Percentiles rank a stretch among this genome's conserved stretches.
These are phyloP conservation scores for Metschnikowia anglica DNA, from an alignment of 805 yeast genomes.

Conservation along the genomic window DNA sequence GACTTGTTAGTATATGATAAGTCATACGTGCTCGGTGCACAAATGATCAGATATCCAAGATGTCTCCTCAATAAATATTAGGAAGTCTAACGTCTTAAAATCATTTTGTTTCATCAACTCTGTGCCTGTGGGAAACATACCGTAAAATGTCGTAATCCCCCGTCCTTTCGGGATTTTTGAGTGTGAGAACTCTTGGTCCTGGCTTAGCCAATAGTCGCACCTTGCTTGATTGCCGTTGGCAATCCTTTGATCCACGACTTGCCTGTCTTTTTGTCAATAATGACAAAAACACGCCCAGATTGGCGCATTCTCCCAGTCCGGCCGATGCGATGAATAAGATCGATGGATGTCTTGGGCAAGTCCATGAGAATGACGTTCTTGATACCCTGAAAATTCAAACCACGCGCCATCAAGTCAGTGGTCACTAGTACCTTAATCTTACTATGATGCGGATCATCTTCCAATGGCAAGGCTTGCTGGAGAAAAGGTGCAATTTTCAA, in stretches of 20 bases:
- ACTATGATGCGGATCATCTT: conserved; percentile 27
- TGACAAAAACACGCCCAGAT: conserved; percentile 81
- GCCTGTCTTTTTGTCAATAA: conserved; percentile 65
- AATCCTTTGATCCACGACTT: conserved; percentile 82
- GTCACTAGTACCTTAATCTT: conserved; percentile 71
- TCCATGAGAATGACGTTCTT: conserved; percentile 82
- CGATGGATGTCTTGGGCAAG: conserved; percentile 81
- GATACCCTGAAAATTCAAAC: conserved; percentile 79
- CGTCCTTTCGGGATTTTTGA: too few relatives aligned
- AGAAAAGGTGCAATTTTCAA: conserved; percentile 60
- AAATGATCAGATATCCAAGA: conserved; percentile 31
- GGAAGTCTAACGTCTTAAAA: conserved; percentile 45
- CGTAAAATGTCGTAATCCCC: conserved; percentile 15
- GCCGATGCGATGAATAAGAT: conserved; percentile 87
- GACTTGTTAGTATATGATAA: conserved; percentile 11
- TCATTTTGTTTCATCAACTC: conserved; percentile 35
- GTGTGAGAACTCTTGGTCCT: too few relatives aligned
- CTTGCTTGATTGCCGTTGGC: conserved; percentile 63
- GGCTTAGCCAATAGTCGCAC: conserved; percentile 32
- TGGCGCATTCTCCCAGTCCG: conserved; percentile 92
- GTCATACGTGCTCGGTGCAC: conserved; percentile 4
- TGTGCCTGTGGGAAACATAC: conserved; percentile 6
- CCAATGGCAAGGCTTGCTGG: conserved; percentile 52
- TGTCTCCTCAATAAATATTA: conserved; percentile 34
- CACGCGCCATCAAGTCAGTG: conserved; percentile 88